phyloP scores from a whole-genome alignment of 1,284 basidiomycete species.

The Rhodotorula sp. region DNA sequence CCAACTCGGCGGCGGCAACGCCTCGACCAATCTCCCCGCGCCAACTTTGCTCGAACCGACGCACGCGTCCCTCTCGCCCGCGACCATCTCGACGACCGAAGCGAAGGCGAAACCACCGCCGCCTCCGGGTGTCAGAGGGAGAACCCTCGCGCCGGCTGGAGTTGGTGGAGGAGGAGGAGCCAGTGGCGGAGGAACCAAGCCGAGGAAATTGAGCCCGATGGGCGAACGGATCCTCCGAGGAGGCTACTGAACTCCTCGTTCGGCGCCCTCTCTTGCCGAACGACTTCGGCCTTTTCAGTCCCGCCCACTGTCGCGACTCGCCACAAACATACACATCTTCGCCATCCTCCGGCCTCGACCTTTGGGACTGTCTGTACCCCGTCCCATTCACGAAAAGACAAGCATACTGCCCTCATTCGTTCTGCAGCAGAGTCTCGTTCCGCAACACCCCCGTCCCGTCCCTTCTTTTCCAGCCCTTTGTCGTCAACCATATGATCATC shows the following conservation, averaged over 20 bases:
- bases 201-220: conserved; percentile 34
- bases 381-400: no score
- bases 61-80: conserved; percentile 8
- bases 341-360: no score
- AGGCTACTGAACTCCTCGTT: conserved; percentile 14
- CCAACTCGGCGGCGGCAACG: not conserved
- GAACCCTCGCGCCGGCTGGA: not conserved
- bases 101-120: not conserved
- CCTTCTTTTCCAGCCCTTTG: not conserved
- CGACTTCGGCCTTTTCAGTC: not conserved
- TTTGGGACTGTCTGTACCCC: no score
- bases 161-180: not conserved
- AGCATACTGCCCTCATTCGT: no score
- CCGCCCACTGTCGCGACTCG: not conserved
- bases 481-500: not conserved
- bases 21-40: not conserved
- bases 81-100: not conserved
- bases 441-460: not conserved
- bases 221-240: conserved; percentile 34
- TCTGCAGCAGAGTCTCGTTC: no score
- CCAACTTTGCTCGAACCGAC: conserved; percentile 11
- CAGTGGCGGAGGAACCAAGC: not conserved
- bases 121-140: not conserved
- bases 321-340: not conserved
- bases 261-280: not conserved